A percentile compares a stretch with the other conserved stretches of the same genome.
Conservation (phyloP, 140 eudicot genomes). For the Erigeron philadelphicus region DNA sequence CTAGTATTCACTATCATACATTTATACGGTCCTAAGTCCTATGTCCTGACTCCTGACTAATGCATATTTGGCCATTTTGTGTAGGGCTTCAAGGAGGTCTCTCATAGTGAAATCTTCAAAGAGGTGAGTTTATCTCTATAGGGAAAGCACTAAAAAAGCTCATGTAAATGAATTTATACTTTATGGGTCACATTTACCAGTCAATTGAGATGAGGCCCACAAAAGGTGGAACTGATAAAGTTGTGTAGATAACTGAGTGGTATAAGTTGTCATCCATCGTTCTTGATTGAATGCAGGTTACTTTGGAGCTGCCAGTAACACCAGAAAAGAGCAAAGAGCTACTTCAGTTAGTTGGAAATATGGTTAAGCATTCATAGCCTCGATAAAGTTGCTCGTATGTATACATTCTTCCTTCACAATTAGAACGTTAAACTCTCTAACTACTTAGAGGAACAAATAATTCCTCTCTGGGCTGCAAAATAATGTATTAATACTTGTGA, state of each 20-base stretch:
- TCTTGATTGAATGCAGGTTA: conserved; percentile 39
- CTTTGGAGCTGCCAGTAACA: conserved; percentile 56
- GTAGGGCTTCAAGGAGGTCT: conserved; percentile 77
- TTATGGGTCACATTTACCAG: not conserved
- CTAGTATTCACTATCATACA: not conserved
- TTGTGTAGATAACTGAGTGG: not conserved
- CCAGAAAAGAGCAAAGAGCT: conserved; percentile 50
- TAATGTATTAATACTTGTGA: not conserved
- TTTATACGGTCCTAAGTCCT: not conserved
- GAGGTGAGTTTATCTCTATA: conserved; percentile 48
- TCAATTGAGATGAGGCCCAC: not conserved
- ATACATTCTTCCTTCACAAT: conserved; percentile 16
- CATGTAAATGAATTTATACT: not conserved
- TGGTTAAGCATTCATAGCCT: conserved; percentile 42
- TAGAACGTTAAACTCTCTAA: conserved; percentile 12
- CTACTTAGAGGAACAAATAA: not conserved
- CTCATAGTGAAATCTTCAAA: conserved; percentile 79
- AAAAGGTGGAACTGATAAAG: not conserved
- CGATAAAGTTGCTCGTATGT: not conserved
- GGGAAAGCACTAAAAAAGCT: not conserved
- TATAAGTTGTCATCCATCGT: not conserved
- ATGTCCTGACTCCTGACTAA: not conserved
- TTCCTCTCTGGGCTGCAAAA: not conserved
- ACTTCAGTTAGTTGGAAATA: conserved; percentile 37
- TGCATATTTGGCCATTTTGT: conserved; percentile 21